Percentiles rank a stretch among this genome's conserved stretches.
These are phyloP conservation scores for Phytopythium chamaehyphon DNA, from an alignment of 352 stramenopile species.

Conservation along the genomic window DNA sequence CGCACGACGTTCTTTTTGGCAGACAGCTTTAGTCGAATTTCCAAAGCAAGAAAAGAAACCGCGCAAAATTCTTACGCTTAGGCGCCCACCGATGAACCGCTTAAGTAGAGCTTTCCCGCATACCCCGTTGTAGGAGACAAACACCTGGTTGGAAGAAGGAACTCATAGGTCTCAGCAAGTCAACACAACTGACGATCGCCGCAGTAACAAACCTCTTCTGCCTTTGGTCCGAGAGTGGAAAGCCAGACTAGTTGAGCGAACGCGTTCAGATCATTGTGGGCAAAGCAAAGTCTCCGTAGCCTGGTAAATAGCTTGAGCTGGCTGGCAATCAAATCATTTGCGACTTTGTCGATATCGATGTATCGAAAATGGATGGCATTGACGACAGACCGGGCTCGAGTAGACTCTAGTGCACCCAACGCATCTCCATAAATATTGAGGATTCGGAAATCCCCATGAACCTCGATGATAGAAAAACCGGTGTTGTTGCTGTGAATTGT, in stretches of 20 bases:
- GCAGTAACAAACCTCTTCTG: conserved; percentile 48
- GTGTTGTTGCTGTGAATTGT: conserved; percentile 44
- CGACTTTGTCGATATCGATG: conserved; percentile 41
- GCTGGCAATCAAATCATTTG: conserved; percentile 19
- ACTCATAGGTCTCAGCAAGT: background rate
- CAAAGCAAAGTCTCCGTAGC: conserved; percentile 52
- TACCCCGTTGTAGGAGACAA: conserved; percentile 59
- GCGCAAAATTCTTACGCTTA: conserved; percentile 30
- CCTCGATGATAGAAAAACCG: conserved; percentile 70
- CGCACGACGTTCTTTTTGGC: conserved; percentile 41
- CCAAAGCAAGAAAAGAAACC: background rate
- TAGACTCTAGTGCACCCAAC: conserved; percentile 52
- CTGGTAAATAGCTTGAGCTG: conserved; percentile 64
- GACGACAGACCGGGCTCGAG: conserved; percentile 45
- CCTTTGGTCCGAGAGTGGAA: conserved; percentile 35
- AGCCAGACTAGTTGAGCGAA: conserved; percentile 72
- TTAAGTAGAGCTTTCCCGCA: conserved; percentile 50
- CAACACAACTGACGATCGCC: background rate
- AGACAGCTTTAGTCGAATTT: background rate
- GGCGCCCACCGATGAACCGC: conserved; percentile 39
- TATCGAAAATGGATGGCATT: conserved; percentile 70
- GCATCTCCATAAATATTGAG: conserved; percentile 66
- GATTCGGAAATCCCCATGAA: conserved; percentile 62
- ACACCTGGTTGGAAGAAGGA: conserved; percentile 28
- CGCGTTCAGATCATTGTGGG: conserved; percentile 58